Base-by-base conservation (phyloP, 129 eudicot genomes). In the Chrysanthemum seticuspe region DNA sequence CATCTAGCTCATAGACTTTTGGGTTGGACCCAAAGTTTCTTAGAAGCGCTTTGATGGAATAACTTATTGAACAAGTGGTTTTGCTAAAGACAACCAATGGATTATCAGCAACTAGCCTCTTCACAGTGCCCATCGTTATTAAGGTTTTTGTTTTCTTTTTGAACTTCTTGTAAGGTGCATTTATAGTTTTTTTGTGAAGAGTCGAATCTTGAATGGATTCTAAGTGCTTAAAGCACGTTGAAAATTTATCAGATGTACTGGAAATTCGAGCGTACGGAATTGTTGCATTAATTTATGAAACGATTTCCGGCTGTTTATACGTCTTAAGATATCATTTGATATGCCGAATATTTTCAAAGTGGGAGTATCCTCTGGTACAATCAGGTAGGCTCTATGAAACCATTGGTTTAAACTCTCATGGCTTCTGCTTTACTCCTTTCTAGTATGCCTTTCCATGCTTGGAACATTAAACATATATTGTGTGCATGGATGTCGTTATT, bases 41-140 rank as follows among this genome's bases (percentile, higher is more conserved):
- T 45, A 83, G 21, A 8, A 83, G 81, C n/a, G 53, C 6, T 70
- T 75, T 74, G 12, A 79, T 79, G 44, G 78, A 75, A 69, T 79
- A 60, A 48, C 81, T 71, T 21, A 83, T 61, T 0, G 78, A 79
- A 71, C 87, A 83, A 25, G 84, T 44, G 27, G 68, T 67, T 79
- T 79, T 83, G 87, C 84, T 83, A 69, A 83, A 83, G 81, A 83
- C 75, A 65, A 83, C 87, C 64, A 83, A 61, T 1, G 84, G 87
- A 54, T 73, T 79, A 60, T 83, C 87, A 3, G 73, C 81, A 15
- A 77, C 87, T 57, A 83, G 47, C 10, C 76, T 75, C 52, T 67
- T 79, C 53, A 83, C 81, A n/a, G 27, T 65, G 23, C 73, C 59
- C 87, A 83, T 83, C 19, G 18, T 5, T 52, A 15, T 14, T 52